Conservation (phyloP, 2,329 filamentous ascomycete species). For the Colletotrichum orchidophilum region DNA sequence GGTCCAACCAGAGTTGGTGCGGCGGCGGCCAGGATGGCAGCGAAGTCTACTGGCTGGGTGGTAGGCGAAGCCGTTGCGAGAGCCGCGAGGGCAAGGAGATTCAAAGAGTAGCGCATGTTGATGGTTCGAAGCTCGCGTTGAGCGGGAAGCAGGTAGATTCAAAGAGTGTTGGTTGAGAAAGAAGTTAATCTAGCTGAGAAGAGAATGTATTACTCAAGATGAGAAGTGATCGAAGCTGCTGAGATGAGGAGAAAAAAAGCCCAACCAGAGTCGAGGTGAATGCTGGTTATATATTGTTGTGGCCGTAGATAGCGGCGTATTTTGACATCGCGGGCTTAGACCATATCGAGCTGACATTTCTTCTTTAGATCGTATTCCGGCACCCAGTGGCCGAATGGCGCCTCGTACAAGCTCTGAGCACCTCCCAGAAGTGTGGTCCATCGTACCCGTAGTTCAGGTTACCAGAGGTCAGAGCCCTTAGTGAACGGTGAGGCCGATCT, state of each 20-base stretch:
- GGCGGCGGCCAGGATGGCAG: conserved; percentile 2
- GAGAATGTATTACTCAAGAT: background rate
- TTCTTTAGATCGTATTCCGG: background rate
- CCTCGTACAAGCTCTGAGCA: conserved; percentile 14
- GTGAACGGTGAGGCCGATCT: conserved; percentile 12
- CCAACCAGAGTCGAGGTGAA: too few relatives aligned
- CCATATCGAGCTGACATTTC: background rate
- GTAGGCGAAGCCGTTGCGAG: conserved; percentile 19
- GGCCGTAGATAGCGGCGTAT: too few relatives aligned
- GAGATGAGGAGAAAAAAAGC: background rate
- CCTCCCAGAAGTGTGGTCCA: background rate
- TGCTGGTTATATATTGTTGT: background rate
- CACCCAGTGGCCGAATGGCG: conserved; percentile 8
- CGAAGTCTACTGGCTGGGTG: conserved; percentile 8
- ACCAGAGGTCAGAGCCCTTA: conserved; percentile 8
- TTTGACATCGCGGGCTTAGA: background rate
- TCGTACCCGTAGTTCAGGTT: background rate
- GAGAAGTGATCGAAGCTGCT: conserved; percentile 6
- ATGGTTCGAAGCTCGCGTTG: background rate
- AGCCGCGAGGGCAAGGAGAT: conserved; percentile 20
- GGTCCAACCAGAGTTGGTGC: conserved; percentile 1
- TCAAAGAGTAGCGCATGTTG: conserved; percentile 11
- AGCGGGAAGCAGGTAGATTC: background rate
- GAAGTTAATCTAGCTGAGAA: background rate
- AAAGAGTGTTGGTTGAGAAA: background rate